Evolutionary conservation across 2,329 filamentous ascomycete genomes (phyloP).

Genomic region (Kalaharituber pfeilii): DNA sequence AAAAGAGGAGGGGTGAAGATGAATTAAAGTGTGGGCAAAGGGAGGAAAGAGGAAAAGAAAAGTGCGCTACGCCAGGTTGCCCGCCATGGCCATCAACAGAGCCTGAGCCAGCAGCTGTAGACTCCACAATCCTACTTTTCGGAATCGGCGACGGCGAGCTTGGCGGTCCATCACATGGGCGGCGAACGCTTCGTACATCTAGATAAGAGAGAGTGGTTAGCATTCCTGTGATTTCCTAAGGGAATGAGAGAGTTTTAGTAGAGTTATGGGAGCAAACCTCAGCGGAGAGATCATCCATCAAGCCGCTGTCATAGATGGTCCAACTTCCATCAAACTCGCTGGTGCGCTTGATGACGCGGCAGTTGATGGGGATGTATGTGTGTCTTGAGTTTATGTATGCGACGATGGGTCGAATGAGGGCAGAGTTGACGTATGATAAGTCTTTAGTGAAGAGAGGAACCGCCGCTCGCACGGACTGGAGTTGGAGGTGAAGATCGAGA

Average conservation of each 20-base stretch:
- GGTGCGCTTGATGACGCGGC: constrained; percentile 76
- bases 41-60: not conserved
- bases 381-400: constrained; percentile 93
- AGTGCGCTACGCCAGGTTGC: constrained; percentile 31
- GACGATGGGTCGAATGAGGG: constrained; percentile 84
- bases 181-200: constrained; percentile 85
- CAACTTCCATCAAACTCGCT: constrained; percentile 88
- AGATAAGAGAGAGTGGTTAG: too few relatives aligned
- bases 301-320: constrained; percentile 81
- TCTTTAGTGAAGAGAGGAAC: constrained; percentile 86
- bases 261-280: too few relatives aligned
- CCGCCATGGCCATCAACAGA: constrained; percentile 85
- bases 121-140: constrained; percentile 94
- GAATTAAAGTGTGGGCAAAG: not conserved
- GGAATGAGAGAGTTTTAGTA: not conserved
- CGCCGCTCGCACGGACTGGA: constrained; percentile 84
- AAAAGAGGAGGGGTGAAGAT: constrained; percentile 1
- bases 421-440: constrained; percentile 89
- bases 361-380: constrained; percentile 89
- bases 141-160: constrained; percentile 67
- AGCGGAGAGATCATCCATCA: constrained; percentile 83
- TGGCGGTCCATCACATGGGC: constrained; percentile 80
- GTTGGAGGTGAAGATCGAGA: constrained; percentile 84
- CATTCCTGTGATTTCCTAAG: not conserved
- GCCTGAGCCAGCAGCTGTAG: constrained; percentile 82